These are phyloP conservation scores for Acanthamoeba healyi DNA, from an alignment of 208 protist genomes.

Conservation along the genomic window DNA sequence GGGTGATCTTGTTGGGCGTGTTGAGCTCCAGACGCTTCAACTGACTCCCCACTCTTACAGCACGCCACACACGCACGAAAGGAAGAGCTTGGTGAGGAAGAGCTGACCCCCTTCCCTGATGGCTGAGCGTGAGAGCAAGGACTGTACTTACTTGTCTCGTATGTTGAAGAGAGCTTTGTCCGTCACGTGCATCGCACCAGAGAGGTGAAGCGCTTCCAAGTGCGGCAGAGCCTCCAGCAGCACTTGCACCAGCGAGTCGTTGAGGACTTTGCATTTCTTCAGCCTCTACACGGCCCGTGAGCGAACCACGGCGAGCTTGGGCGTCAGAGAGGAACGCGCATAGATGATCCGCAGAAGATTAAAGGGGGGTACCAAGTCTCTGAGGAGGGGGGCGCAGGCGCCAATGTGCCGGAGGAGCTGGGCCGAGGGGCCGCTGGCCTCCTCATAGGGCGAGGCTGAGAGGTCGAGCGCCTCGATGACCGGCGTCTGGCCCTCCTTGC, in stretches of 20 bases:
- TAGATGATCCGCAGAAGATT: too few relatives aligned
- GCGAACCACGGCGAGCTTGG: too few relatives aligned
- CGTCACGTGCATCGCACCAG: background rate
- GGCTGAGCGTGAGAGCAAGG: background rate
- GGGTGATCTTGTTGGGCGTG: background rate
- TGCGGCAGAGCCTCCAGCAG: background rate
- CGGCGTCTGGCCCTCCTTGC: background rate
- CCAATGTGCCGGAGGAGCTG: background rate
- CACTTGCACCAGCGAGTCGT: background rate
- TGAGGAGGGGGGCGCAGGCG: background rate
- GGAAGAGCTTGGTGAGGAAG: background rate
- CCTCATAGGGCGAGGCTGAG: background rate
- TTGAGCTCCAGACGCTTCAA: background rate
- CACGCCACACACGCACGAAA: too few relatives aligned
- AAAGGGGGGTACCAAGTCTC: background rate
- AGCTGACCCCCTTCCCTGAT: too few relatives aligned
- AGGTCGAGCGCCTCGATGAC: background rate
- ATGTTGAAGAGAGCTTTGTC: background rate
- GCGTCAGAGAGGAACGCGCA: too few relatives aligned
- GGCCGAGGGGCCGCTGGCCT: background rate
- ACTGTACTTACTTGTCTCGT: background rate
- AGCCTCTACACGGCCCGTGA: background rate
- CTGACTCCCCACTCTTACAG: background rate
- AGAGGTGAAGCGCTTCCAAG: background rate
- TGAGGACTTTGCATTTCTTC: background rate